Evolutionary conservation across 139 green algal species (phyloP).

Genomic region (Trebouxia sp.): DNA sequence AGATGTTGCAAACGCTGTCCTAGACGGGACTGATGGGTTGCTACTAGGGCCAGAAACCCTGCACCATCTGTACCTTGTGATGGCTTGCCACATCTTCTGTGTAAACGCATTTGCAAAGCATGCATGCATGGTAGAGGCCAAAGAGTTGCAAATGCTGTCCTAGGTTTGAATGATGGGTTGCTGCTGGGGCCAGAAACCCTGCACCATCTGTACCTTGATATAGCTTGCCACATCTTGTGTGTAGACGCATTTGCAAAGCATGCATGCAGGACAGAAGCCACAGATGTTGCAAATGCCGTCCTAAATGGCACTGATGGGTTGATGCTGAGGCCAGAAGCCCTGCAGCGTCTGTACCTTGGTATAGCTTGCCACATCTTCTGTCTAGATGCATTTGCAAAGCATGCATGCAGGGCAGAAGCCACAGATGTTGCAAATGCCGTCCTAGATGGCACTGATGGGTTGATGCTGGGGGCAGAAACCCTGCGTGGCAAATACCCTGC

Average conservation of each 20-base stretch:
- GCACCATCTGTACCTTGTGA: conserved; percentile 57
- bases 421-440: conserved; percentile 95
- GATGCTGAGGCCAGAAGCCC: conserved; percentile 86
- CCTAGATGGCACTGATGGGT: conserved; percentile 76
- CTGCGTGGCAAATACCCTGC: conserved; percentile 69
- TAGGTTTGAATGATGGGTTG: conserved; percentile 78
- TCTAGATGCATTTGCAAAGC: no score
- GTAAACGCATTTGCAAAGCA: no score
- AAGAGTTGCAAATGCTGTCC: conserved; percentile 93
- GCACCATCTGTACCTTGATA: conserved; percentile 57
- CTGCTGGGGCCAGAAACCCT: conserved; percentile 88
- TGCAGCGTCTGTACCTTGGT: conserved; percentile 62
- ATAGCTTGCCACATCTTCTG: conserved; percentile 73
- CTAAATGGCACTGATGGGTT: conserved; percentile 79
- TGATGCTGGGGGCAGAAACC: conserved; percentile 87
- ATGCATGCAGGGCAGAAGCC: conserved; percentile 68
- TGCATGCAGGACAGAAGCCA: conserved; percentile 71
- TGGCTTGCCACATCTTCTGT: conserved; percentile 74
- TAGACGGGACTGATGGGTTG: conserved; percentile 79
- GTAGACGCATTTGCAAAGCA: no score
- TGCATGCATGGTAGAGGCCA: conserved; percentile 71
- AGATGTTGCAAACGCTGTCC: conserved; percentile 93
- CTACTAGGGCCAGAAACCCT: conserved; percentile 89
- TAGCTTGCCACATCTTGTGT: conserved; percentile 74
- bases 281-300: conserved; percentile 93